Percentiles rank a stretch among this genome's conserved stretches.
These are phyloP conservation scores for Tolypocladium nubicola DNA, from an alignment of 2,329 filamentous ascomycete genomes.

Conservation along the genomic window DNA sequence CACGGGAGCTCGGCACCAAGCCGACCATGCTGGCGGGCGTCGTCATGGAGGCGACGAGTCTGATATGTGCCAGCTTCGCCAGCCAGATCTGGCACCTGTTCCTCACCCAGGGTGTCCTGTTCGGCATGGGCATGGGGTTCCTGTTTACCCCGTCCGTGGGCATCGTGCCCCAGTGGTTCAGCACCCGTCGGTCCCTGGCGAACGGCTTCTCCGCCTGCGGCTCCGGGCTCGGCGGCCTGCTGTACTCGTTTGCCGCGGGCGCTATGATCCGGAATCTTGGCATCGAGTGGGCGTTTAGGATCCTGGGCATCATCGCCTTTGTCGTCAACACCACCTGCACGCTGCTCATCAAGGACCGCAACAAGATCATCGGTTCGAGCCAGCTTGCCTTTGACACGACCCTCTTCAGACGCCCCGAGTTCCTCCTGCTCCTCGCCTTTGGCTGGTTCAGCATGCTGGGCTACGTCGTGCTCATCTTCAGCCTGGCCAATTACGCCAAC, in stretches of 20 bases:
- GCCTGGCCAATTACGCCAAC: conserved; percentile 61
- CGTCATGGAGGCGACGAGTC: conserved; percentile 49
- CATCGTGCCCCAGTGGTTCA: conserved; percentile 67
- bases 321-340: conserved; percentile 54
- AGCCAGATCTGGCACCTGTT: conserved; percentile 64
- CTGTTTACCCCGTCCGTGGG: conserved; percentile 59
- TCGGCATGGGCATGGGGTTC: conserved; percentile 71
- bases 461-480: conserved; percentile 70
- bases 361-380: conserved; percentile 56
- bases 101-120: conserved; percentile 62
- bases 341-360: conserved; percentile 58
- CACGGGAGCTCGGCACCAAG: conserved; percentile 52
- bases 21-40: conserved; percentile 54
- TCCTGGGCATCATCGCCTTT: conserved; percentile 52
- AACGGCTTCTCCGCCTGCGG: conserved; percentile 61
- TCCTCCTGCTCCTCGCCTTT: conserved; percentile 54
- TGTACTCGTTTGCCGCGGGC: conserved; percentile 57
- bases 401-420: conserved; percentile 52
- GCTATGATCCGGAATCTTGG: conserved; percentile 57
- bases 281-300: conserved; percentile 56
- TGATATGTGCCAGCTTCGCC: conserved; percentile 63
- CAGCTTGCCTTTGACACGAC: conserved; percentile 55
- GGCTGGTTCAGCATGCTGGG: conserved; percentile 62
- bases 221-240: conserved; percentile 62
- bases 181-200: conserved; percentile 54